These are phyloP conservation scores for Nannochloropsis gaditana DNA, from an alignment of 108 stramenopile species.

Conservation along the genomic window DNA sequence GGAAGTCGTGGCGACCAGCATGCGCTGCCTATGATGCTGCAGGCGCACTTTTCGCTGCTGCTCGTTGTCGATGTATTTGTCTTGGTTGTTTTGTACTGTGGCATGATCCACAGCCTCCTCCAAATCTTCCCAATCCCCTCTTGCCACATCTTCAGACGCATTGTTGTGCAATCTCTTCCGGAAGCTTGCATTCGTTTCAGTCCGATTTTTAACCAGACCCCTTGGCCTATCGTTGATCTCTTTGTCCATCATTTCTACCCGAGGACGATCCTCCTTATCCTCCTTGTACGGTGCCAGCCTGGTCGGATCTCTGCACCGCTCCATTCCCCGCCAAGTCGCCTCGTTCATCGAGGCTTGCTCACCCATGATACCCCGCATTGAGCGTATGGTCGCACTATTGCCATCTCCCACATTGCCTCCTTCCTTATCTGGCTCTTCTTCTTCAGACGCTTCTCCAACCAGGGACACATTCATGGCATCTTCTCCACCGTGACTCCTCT, in stretches of 20 bases:
- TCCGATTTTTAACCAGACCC: too few species aligned
- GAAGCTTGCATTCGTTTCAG: too few species aligned
- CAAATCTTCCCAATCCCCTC: not conserved
- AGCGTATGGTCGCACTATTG: too few species aligned
- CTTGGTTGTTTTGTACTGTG: not conserved
- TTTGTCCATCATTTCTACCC: not conserved
- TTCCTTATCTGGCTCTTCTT: too few species aligned
- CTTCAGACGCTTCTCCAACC: too few species aligned
- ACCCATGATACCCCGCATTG: too few species aligned
- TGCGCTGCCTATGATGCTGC: not conserved
- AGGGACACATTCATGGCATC: too few species aligned
- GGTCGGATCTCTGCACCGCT: not conserved
- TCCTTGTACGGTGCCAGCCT: not conserved
- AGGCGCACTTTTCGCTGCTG: not conserved
- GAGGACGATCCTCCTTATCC: not conserved
- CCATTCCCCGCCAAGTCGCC: not conserved
- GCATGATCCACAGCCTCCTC: not conserved
- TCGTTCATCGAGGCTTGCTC: too few species aligned
- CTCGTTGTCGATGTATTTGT: not conserved
- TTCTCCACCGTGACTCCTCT: not conserved
- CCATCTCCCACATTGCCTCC: too few species aligned
- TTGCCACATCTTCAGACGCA: not conserved
- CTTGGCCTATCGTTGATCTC: too few species aligned
- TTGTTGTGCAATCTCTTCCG: too few species aligned
- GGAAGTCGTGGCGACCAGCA: not conserved